A percentile compares a stretch with the other conserved stretches of the same genome.
Conservation (phyloP, 1,284 basidiomycete genomes). For the Microbotryomycetes sp. region DNA sequence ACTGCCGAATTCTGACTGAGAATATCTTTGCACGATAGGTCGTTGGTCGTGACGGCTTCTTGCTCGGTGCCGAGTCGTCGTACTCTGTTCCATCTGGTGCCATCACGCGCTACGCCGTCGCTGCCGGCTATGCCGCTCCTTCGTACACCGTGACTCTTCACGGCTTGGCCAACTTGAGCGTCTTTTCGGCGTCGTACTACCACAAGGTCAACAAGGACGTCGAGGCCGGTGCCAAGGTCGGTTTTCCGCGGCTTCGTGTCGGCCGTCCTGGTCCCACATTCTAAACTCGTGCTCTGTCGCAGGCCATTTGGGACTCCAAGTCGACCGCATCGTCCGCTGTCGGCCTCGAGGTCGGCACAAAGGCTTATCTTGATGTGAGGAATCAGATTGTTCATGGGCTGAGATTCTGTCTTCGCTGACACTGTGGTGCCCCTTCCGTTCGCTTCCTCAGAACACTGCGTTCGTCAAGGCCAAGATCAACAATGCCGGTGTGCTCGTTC, state of each 20-base stretch:
- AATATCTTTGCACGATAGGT: conserved; percentile 45
- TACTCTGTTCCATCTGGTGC: conserved; percentile 95
- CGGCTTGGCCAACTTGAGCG: conserved; percentile 88
- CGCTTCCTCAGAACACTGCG: conserved; percentile 27
- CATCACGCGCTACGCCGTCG: conserved; percentile 85
- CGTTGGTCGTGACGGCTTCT: conserved; percentile 93
- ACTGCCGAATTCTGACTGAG: too few species aligned
- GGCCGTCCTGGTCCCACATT: not conserved
- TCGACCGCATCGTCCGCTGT: conserved; percentile 71
- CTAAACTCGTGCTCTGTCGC: not conserved
- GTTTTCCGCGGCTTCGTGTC: not conserved
- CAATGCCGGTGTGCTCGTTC: conserved; percentile 81
- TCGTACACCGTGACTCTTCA: conserved; percentile 95
- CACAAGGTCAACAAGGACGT: conserved; percentile 92
- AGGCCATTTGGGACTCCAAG: conserved; percentile 87
- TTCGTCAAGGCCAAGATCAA: conserved; percentile 86
- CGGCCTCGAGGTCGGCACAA: conserved; percentile 90
- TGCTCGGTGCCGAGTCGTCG: conserved; percentile 88
- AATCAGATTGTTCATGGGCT: too few species aligned
- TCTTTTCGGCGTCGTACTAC: conserved; percentile 96
- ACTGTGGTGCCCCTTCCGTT: not conserved
- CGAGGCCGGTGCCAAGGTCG: conserved; percentile 89
- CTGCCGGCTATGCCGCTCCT: conserved; percentile 88
- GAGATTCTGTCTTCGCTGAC: too few species aligned
- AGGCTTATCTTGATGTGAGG: conserved; percentile 63